Evolutionary conservation across 148 eudicot species (phyloP), one percentile per base, ranked within the genome.

Genomic region (Gaultheria prostrata): DNA sequence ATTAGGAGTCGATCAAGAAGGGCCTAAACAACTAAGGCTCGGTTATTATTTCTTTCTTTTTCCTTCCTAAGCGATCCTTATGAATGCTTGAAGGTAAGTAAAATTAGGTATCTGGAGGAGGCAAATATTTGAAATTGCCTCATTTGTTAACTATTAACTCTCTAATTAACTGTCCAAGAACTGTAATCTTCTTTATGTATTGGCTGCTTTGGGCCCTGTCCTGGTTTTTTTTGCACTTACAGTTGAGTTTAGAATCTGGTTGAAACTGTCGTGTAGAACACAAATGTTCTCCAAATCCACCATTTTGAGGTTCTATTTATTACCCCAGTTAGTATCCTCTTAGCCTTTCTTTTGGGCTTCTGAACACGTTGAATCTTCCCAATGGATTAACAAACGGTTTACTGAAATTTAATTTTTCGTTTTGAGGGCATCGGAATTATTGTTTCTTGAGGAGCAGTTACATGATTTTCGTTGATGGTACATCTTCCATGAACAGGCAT

Each of bases 401-500:
- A 18, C 17, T 54, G 2, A 48, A 49, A 48, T 9, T 21, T 14
- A 43, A 45, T 61, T 61, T 43, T 63, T 8, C 0, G n/a, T 48
- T 67, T 3, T 28, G 67, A 28, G 0, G 11, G 24, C 28, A 7
- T 24, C 71, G 24, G 28, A 46, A 69, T 69, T 26, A 76, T 30
- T 28, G 53, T 24, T 48, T 69, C 69, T 7, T 82, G 65, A 45
- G 63, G 12, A 82, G 32, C 48, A 32, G 46, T 30, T 33, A 8
- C 56, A 8, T 80, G 75, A 54, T 72, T 51, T 39, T 69, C 3
- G 30, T 11, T 56, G 20, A 59, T 43, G 35, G 53, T 73, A 46
- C 59, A 85, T 49, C 51, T 84, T 57, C 69, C 45, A 57, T 85
- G 43, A 61, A 67, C 86, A 91, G 93, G 93, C 77, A 78, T 80